Evolutionary conservation across 2,329 filamentous ascomycete species (phyloP).

Genomic region (Aspergillus sp.): DNA sequence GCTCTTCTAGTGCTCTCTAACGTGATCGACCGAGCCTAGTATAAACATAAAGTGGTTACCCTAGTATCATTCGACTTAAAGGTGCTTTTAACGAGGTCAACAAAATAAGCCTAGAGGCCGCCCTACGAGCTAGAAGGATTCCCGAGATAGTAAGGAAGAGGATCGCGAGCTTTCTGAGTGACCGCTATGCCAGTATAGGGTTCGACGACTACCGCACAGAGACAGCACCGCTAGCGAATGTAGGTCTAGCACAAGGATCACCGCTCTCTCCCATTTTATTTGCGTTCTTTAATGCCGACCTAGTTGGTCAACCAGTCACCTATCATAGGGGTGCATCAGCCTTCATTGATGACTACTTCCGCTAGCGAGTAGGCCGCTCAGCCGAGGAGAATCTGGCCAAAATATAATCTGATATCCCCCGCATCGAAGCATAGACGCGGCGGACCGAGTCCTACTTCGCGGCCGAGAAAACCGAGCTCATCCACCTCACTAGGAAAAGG

Average conservation of each 20-base stretch:
- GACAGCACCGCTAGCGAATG: constrained; percentile 8
- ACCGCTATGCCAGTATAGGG: constrained; percentile 18
- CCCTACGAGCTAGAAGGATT: constrained; percentile 2
- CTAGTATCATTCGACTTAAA: constrained; percentile 25
- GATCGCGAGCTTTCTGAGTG: constrained; percentile 27
- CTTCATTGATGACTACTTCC: constrained; percentile 38
- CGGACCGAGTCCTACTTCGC: constrained; percentile 33
- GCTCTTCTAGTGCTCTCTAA: constrained; percentile 28
- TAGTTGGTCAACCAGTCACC: constrained; percentile 37
- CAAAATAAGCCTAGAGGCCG: constrained; percentile 13
- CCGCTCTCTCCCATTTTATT: constrained; percentile 42
- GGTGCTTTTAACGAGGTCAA: constrained; percentile 27
- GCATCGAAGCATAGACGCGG: constrained; percentile 31
- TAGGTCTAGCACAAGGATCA: constrained; percentile 30
- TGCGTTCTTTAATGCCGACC: constrained; percentile 43
- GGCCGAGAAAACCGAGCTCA: constrained; percentile 36
- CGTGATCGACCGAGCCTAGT: constrained; percentile 24
- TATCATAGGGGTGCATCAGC: constrained; percentile 31
- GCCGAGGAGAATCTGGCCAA: constrained; percentile 30
- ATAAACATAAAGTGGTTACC: constrained; percentile 18
- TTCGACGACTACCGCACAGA: constrained; percentile 25
- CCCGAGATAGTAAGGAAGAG: constrained; percentile 3
- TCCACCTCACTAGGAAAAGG: constrained; percentile 33
- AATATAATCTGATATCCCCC: constrained; percentile 26
- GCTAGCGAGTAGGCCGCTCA: constrained; percentile 24